These are phyloP conservation scores for Zhuliangozyma blackwelliae DNA, from an alignment of 1,139 yeast species.

Conservation along the genomic window DNA sequence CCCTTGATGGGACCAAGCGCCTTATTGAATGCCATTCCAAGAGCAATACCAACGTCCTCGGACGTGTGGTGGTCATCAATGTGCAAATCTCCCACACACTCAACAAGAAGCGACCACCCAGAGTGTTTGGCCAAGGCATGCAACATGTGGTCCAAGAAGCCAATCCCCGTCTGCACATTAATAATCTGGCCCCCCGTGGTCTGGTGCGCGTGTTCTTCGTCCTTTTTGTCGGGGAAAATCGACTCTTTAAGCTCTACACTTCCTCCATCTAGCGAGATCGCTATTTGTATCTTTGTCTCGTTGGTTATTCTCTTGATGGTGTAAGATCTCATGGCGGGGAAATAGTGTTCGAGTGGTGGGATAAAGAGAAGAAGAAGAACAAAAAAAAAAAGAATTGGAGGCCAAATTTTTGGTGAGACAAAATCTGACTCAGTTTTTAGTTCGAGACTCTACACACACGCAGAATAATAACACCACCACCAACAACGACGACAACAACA, in stretches of 20 bases:
- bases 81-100: conserved; percentile 90
- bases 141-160: conserved; percentile 94
- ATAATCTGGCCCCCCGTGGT: conserved; percentile 64
- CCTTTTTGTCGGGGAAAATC: conserved; percentile 34
- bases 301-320: conserved; percentile 71
- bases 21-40: conserved; percentile 83
- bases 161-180: conserved; percentile 84
- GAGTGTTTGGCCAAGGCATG: conserved; percentile 96
- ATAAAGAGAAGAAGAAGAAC: too few relatives aligned
- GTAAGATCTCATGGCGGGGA: conserved; percentile 32
- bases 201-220: conserved; percentile 58
- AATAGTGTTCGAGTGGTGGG: too few relatives aligned
- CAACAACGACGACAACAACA: too few relatives aligned
- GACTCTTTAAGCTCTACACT: conserved; percentile 54
- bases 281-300: conserved; percentile 90
- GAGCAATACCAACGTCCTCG: conserved; percentile 90
- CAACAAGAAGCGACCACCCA: conserved; percentile 90
- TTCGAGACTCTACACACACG: too few relatives aligned
- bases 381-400: background rate
- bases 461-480: too few relatives aligned
- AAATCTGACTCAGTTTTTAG: background rate
- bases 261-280: conserved; percentile 84
- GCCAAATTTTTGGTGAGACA: background rate
- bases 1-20: conserved; percentile 91
- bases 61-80: conserved; percentile 97